Evolutionary conservation across 2,329 filamentous ascomycete species (phyloP), one percentile per base, ranked within the genome.

Genomic region (Dactylellina drechsleri): DNA sequence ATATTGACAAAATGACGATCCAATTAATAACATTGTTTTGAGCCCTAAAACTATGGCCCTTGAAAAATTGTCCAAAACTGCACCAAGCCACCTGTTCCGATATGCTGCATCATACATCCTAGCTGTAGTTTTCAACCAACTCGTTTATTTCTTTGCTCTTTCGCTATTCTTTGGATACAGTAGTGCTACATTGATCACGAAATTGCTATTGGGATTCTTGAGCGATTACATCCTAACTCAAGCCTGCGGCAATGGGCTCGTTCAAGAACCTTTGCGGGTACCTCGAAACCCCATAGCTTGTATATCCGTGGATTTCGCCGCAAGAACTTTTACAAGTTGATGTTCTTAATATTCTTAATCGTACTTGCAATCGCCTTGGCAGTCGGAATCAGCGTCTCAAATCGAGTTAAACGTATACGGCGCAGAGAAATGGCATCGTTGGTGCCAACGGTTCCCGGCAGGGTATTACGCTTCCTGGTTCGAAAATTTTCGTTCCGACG

Each of bases 181-280:
- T 8, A 7, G 31, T 36, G 31, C 10, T 7, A 3, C 13, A 18
- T 23, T 23, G 23, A 23, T 47, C 15, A 47, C 13, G 43, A 15
- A 36, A 74, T 67, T 62, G 28, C 41, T 4, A 7, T 59, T n/a
- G 70, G 50, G 20, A 4, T 59, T 40, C 31, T 74, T 26, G 71
- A 78, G 58, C 76, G 66, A 23, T 67, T 79, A 45, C 65, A 76
- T 58, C 72, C 72, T 40, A 79, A 79, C 28, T 23, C 75, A 23
- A 70, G 71, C 18, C 67, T 78, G 16, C 76, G 78, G 31, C 66
- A 72, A 50, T 79, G 77, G 77, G 60, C 72, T 49, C 72, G 70
- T 18, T 76, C 78, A 6, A 77, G 77, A 53, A 79, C 78, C 13
- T 79, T 78, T 61, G 75, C 78, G 26, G 78, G 78, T 20, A 79